Base-by-base conservation (phyloP, 106 monocot species). In the Acorus calamus region DNA sequence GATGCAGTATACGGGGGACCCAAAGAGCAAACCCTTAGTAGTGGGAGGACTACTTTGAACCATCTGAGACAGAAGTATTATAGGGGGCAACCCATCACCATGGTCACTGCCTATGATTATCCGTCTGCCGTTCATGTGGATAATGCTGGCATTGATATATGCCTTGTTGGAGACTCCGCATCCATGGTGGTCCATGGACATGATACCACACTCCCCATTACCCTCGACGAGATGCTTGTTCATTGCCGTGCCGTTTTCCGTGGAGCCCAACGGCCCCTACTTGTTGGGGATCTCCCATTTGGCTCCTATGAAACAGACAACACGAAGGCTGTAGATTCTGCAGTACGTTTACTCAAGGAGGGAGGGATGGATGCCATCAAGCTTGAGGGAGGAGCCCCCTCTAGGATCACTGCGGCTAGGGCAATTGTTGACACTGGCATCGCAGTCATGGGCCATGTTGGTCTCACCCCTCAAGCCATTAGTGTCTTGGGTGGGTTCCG, bases 161-260 rank as follows among this genome's bases (percentile, higher is more conserved):
- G 84, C 68, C 87, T 96, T 51, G 96, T 96, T 10, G 96, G 96
- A 2, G 96, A 96, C 64, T 96, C 96, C 14, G 96, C 96, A 47
- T 81, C 96, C 74, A 96, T 96, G 96, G 96, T 96, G 42, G 85
- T 96, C 62, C 96, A 96, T 73, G 91, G 96, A 64, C 87, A 96
- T 74, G 96, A 96, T 79, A 96, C 96, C 49, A 96, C 96, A 51
- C 90, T 91, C 46, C 96, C 87, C n/a, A 81, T 96, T 76, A 56
- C 96, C 57, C 85, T 96, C 50, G 91, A 91, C 49, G 69, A 82
- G 76, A 96, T 96, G 96, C 82, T 96, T 50, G 67, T 69, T 44
- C 96, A 96, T 75, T 96, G 91, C 78, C 84, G 90, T 57, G 82
- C 87, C 42, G 96, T 91, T 43, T 87, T 85, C 41, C 77, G 96